Percentiles rank a stretch among this genome's conserved stretches.
Conservation (phyloP, 1,284 basidiomycete species). For the Trichosporon inkin region DNA sequence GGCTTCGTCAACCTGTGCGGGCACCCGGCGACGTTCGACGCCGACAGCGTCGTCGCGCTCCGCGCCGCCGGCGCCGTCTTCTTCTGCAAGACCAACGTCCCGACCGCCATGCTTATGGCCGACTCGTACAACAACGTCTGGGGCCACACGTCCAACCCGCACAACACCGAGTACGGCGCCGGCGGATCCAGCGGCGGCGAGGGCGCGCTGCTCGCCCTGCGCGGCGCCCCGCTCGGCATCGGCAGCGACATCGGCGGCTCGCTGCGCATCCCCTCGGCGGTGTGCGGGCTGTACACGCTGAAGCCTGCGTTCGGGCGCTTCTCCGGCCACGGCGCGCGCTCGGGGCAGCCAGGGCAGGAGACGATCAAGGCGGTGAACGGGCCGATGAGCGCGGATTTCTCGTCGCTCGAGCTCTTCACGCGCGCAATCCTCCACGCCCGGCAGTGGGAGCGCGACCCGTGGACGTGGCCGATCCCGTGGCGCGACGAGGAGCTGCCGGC, state of each 20-base stretch:
- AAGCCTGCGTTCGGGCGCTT: slow-evolving; percentile 19
- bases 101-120: slow-evolving; percentile 31
- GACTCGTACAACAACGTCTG: slow-evolving; percentile 29
- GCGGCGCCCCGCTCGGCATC: slow-evolving; percentile 43
- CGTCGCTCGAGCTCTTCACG: slow-evolving; percentile 60
- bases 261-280: slow-evolving; percentile 47
- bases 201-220: slow-evolving; percentile 47
- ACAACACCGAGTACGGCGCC: slow-evolving; percentile 38
- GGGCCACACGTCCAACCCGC: slow-evolving; percentile 45
- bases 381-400: slow-evolving; percentile 59
- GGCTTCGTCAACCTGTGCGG: slow-evolving; percentile 24
- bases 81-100: slow-evolving; percentile 30
- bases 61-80: slow-evolving; percentile 27
- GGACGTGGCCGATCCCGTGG: slow-evolving; percentile 61
- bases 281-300: slow-evolving; percentile 21
- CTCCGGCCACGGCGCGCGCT: slow-evolving; percentile 52
- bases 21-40: slow-evolving; percentile 16
- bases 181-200: slow-evolving; percentile 50
- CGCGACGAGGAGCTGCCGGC: slow-evolving; percentile 58
- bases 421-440: slow-evolving; percentile 51
- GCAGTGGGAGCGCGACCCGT: slow-evolving; percentile 66
- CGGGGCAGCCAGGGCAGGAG: slow-evolving; percentile 64
- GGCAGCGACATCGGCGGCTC: slow-evolving; percentile 57
- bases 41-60: slow-evolving; percentile 18
- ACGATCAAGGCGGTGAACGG: slow-evolving; percentile 64